Evolutionary conservation across 2,329 filamentous ascomycete species (phyloP), one percentile per base, ranked within the genome.

Genomic region (Fusarium paranaense): DNA sequence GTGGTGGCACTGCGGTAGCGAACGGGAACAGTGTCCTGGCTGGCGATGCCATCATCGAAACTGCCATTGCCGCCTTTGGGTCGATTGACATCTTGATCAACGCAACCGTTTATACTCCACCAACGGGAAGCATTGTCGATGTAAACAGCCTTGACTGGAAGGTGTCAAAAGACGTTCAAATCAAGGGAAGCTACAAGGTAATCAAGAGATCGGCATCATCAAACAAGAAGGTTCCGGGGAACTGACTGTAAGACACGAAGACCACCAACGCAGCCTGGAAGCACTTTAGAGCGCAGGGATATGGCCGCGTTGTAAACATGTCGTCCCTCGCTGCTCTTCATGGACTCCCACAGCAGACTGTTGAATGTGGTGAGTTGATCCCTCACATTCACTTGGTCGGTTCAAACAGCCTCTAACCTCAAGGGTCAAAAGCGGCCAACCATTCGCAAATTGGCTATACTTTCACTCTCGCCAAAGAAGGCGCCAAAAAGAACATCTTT

Each of bases 271-370:
- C 97, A 73, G 97, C 97, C 61, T 99, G 96, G 96, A 95, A 96
- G 70, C 89, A 98, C 85, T 98, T 99, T 90, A 91, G 96, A 81
- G 98, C 98, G 87, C 97, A 99, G 86, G 98, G 98, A 90, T 99
- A 94, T 83, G 97, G 97, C 73, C 91, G 97, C 79, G 89, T 99
- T 76, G 98, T 99, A 86, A 98, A 97, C 89, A 98, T 96, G 27
- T 91, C 96, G 38, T 98, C 96, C n/a, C 95, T 95, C 65, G 95
- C 96, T 72, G 97, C 97, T 80, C 89, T 99, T 64, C 98, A 97
- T 82, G 97, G 97, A 80, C 97, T 91, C 86, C 98, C 98, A 81
- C 97, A 96, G 76, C 96, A 98, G 87, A 91, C 92, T 83, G 98
- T 98, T 86, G 98, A 99, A 86, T 97, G 96, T 62, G 95, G 97